Conservation (phyloP, 352 stramenopile genomes). For the Globisporangium alternatum region DNA sequence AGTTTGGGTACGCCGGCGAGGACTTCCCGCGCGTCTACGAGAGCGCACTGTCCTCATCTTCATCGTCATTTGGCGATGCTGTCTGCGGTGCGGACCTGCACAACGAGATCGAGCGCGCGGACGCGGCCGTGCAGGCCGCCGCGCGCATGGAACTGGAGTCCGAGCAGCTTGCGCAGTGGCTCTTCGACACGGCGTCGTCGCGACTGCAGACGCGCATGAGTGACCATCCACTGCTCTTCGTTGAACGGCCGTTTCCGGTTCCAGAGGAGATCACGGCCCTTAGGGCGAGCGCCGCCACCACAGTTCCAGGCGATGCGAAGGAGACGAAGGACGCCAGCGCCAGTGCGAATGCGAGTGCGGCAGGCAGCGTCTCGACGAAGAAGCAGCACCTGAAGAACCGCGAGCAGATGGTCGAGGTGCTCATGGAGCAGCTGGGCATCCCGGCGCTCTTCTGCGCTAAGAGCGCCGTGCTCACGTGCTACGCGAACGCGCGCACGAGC, state of each 20-base stretch:
- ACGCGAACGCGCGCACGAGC: conserved; percentile 79
- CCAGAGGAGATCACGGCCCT: conserved; percentile 34
- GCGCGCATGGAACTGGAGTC: conserved; percentile 55
- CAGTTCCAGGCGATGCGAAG: neutral
- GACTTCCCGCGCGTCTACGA: conserved; percentile 82
- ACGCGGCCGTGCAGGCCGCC: conserved; percentile 17
- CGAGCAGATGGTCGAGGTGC: conserved; percentile 73
- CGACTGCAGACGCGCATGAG: conserved; percentile 52
- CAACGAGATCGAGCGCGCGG: conserved; percentile 18
- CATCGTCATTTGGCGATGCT: neutral
- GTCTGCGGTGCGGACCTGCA: conserved; percentile 20
- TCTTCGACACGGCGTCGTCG: conserved; percentile 50
- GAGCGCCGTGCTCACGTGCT: conserved; percentile 77
- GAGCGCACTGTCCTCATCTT: conserved; percentile 22
- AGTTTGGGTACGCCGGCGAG: conserved; percentile 86
- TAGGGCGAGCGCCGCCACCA: neutral
- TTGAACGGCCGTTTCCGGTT: conserved; percentile 62
- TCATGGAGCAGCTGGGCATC: conserved; percentile 78
- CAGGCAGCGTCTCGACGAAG: conserved; percentile 27
- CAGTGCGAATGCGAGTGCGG: neutral
- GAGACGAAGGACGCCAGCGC: conserved; percentile 10
- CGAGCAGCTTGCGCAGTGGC: conserved; percentile 64
- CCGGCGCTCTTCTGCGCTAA: conserved; percentile 83
- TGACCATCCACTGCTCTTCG: conserved; percentile 63
- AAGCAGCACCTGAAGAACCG: conserved; percentile 51